These are phyloP conservation scores for Geosmithia flava DNA, from an alignment of 2,329 filamentous ascomycete genomes.

Conservation along the genomic window DNA sequence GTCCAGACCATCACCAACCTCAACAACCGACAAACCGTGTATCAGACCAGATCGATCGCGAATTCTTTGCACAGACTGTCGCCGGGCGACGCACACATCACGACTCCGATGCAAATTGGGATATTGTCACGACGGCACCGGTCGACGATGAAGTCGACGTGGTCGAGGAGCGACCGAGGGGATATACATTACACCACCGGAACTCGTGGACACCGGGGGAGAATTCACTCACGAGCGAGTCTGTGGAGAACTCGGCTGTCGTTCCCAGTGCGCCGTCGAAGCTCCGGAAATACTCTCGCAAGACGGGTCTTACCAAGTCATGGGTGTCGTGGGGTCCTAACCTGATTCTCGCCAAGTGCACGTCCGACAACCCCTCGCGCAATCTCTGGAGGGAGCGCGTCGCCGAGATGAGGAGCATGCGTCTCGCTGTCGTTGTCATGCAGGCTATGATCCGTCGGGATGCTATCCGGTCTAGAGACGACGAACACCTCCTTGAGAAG, in stretches of 20 bases:
- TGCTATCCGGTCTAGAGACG: not conserved
- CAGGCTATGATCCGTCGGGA: slow-evolving; percentile 3
- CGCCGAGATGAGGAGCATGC: not conserved
- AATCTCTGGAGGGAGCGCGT: not conserved
- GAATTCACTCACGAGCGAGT: not conserved
- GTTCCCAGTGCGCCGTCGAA: not conserved
- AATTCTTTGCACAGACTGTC: not conserved
- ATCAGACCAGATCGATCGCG: not conserved
- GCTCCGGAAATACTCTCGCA: not conserved
- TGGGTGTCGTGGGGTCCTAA: not conserved
- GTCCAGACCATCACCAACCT: not conserved
- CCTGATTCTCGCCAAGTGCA: not conserved
- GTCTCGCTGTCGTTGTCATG: slow-evolving; percentile 1
- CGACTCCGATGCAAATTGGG: not conserved
- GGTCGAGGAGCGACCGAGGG: not conserved
- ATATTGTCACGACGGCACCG: not conserved
- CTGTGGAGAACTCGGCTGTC: not conserved
- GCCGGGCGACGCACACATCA: not conserved
- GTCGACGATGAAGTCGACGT: not conserved
- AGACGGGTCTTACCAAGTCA: not conserved
- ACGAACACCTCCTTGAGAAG: not conserved
- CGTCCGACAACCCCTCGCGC: not conserved
- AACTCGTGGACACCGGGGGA: not conserved
- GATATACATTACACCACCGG: not conserved
- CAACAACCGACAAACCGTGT: not conserved